Conservation (phyloP, 305 asterid genomes). For the Solanum hybrid region DNA sequence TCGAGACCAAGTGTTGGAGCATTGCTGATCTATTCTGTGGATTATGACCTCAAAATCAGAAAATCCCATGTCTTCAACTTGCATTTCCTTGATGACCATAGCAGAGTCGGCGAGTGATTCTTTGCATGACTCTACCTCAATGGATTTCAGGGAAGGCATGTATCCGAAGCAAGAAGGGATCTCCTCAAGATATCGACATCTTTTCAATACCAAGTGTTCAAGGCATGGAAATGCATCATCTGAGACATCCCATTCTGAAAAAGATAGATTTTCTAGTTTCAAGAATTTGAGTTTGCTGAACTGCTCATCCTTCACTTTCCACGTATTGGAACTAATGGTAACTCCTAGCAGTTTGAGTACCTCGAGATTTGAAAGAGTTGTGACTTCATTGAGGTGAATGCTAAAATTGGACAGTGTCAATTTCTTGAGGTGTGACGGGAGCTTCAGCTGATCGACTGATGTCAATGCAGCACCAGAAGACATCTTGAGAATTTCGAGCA, state of each 20-base stretch:
- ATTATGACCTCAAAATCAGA: background rate
- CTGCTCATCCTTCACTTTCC: background rate
- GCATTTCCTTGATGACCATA: background rate
- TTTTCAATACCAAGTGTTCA: background rate
- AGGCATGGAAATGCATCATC: background rate
- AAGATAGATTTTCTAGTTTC: background rate
- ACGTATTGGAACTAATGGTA: background rate
- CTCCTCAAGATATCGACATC: background rate
- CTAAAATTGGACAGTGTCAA: background rate
- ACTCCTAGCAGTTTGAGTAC: background rate
- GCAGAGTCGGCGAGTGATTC: background rate
- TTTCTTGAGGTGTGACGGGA: constrained; percentile 1
- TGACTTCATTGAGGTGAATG: background rate
- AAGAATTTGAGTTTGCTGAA: background rate
- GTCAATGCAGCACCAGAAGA: background rate
- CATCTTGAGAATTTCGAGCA: background rate
- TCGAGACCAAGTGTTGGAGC: background rate
- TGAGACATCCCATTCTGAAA: background rate
- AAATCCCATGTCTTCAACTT: background rate
- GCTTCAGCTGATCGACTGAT: background rate
- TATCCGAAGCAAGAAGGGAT: background rate
- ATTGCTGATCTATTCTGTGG: background rate
- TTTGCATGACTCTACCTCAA: background rate
- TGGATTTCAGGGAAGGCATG: background rate
- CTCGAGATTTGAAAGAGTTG: background rate